These are phyloP conservation scores for Grosmannia clavigera DNA, from an alignment of 2,329 filamentous ascomycete genomes.

Conservation along the genomic window DNA sequence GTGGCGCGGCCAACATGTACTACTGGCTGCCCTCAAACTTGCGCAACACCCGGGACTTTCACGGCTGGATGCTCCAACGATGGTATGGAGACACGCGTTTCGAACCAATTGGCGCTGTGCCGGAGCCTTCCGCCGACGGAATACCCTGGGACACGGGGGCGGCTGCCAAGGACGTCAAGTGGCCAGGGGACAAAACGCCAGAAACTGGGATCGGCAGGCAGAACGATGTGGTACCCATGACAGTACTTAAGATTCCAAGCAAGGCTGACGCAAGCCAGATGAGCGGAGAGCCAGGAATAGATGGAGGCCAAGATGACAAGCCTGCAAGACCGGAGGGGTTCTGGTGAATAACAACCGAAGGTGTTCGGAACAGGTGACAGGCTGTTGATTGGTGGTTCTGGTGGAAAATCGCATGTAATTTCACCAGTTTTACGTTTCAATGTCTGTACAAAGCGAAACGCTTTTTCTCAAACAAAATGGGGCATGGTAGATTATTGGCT, in stretches of 20 bases:
- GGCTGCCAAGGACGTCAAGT: not conserved
- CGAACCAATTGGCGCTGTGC: conserved; percentile 5
- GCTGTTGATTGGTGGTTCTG: too few species aligned
- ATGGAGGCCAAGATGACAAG: not conserved
- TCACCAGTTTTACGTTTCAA: too few species aligned
- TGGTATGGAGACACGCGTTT: conserved; percentile 12
- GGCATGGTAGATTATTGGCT: too few species aligned
- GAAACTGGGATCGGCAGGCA: not conserved
- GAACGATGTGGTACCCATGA: not conserved
- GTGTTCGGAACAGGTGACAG: too few species aligned
- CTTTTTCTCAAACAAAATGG: too few species aligned
- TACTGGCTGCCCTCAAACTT: conserved; percentile 10
- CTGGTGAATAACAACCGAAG: not conserved
- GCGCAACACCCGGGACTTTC: conserved; percentile 7
- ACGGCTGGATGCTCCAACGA: conserved; percentile 8
- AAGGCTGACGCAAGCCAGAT: not conserved
- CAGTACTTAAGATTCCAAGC: not conserved
- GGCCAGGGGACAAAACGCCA: not conserved
- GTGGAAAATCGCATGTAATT: too few species aligned
- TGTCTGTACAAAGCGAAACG: too few species aligned
- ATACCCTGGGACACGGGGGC: conserved; percentile 3
- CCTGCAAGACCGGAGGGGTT: not conserved
- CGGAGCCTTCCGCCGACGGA: conserved; percentile 1
- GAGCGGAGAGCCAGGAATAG: not conserved
- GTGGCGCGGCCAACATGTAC: conserved; percentile 9